These are phyloP conservation scores for Sphaerosporella brunnea DNA, from an alignment of 495 filamentous ascomycete species.

Conservation along the genomic window DNA sequence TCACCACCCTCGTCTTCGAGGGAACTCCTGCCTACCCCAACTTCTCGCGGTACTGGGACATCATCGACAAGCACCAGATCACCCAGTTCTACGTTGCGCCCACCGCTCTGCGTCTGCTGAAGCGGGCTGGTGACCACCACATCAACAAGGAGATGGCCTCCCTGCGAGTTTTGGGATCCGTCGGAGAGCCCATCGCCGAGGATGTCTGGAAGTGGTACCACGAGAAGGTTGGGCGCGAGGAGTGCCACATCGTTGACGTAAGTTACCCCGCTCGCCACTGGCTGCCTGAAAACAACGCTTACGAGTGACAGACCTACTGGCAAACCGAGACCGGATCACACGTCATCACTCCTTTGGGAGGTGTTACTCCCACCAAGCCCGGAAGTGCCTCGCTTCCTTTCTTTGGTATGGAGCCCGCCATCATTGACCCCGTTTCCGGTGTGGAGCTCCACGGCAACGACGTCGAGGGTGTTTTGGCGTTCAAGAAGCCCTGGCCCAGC, in stretches of 20 bases:
- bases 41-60: conserved; percentile 98
- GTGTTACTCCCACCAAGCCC: conserved; percentile 62
- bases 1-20: conserved; percentile 95
- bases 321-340: conserved; percentile 98
- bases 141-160: conserved; percentile 77
- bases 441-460: conserved; percentile 91
- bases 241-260: conserved; percentile 88
- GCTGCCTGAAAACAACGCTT: conserved; percentile 2
- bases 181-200: conserved; percentile 93
- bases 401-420: conserved; percentile 96
- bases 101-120: conserved; percentile 79
- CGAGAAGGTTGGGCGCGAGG: conserved; percentile 83
- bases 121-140: conserved; percentile 84
- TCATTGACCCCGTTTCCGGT: conserved; percentile 91
- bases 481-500: conserved; percentile 97
- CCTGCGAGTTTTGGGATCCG: conserved; percentile 81
- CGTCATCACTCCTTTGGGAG: conserved; percentile 62
- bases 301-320: conserved; percentile 75
- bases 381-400: conserved; percentile 67
- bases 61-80: conserved; percentile 83
- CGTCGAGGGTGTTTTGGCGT: conserved; percentile 91
- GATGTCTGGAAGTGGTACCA: conserved; percentile 99
- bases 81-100: conserved; percentile 98
- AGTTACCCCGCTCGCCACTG: no score
- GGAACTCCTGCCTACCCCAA: conserved; percentile 93